Conservation (phyloP, 345 rosid genomes). For the Lenwebbia sp. region DNA sequence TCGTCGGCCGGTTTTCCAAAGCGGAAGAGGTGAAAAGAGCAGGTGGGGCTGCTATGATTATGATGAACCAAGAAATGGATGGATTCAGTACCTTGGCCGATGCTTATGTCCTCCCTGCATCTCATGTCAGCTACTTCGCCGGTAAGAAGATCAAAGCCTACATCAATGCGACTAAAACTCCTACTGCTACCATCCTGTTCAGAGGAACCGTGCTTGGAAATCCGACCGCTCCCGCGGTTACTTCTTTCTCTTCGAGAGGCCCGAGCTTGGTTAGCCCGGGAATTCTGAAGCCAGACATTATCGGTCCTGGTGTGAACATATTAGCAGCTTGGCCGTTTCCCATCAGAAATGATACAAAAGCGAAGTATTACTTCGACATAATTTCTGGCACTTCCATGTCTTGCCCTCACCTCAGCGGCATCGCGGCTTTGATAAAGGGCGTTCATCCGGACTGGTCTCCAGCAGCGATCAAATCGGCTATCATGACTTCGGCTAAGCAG, state of each 20-base stretch:
- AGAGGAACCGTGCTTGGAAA: not conserved
- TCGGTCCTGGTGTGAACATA: too few species aligned
- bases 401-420: too few species aligned
- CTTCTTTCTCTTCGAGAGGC: not conserved
- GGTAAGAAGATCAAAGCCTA: not conserved
- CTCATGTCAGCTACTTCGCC: not conserved
- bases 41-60: not conserved
- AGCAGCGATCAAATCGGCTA: not conserved
- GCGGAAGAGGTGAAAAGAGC: not conserved
- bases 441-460: not conserved
- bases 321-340: too few species aligned
- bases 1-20: too few species aligned
- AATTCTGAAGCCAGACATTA: too few species aligned
- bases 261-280: not conserved
- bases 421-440: not conserved
- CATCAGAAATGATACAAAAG: too few species aligned
- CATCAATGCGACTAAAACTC: not conserved
- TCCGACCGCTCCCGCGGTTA: not conserved
- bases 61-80: not conserved
- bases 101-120: not conserved
- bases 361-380: too few species aligned
- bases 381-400: too few species aligned
- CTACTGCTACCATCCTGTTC: not conserved
- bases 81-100: not conserved
- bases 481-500: not conserved